Evolutionary conservation across 768 basidiomycete species (phyloP).

Genomic region (Leucosporidium scottii): DNA sequence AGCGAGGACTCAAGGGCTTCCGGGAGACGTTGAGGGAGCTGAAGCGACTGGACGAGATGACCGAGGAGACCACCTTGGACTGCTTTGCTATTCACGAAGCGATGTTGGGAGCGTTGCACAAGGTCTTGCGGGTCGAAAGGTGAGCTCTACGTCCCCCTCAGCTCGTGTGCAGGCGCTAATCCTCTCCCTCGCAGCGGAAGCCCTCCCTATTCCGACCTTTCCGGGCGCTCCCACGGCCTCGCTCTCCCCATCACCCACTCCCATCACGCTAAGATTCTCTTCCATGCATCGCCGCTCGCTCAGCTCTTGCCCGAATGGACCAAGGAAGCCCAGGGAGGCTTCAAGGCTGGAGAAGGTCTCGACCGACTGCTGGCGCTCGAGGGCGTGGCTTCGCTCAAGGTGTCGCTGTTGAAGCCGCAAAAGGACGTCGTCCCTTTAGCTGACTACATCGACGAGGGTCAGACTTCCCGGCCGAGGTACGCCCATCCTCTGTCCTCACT

Average conservation of each 20-base stretch:
- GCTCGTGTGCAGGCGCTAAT: neutral
- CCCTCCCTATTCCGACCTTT: neutral
- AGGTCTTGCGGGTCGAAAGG: neutral
- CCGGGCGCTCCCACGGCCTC: neutral
- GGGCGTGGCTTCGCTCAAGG: too few relatives aligned
- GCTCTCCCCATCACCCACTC: neutral
- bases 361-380: too few relatives aligned
- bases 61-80: conserved; percentile 8
- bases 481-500: too few relatives aligned
- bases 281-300: neutral
- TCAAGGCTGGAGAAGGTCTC: too few relatives aligned
- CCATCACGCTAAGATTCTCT: neutral
- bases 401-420: too few relatives aligned
- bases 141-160: neutral
- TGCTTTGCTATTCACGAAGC: neutral
- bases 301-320: neutral
- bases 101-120: neutral
- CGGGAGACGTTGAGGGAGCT: conserved; percentile 5
- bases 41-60: conserved; percentile 17
- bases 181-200: neutral
- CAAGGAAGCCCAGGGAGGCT: too few relatives aligned
- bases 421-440: too few relatives aligned
- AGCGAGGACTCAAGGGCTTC: neutral
- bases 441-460: neutral
- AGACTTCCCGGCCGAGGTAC: neutral